Evolutionary conservation across 2,329 filamentous ascomycete genomes (phyloP).

Genomic region (Sordariomycetes sp.): DNA sequence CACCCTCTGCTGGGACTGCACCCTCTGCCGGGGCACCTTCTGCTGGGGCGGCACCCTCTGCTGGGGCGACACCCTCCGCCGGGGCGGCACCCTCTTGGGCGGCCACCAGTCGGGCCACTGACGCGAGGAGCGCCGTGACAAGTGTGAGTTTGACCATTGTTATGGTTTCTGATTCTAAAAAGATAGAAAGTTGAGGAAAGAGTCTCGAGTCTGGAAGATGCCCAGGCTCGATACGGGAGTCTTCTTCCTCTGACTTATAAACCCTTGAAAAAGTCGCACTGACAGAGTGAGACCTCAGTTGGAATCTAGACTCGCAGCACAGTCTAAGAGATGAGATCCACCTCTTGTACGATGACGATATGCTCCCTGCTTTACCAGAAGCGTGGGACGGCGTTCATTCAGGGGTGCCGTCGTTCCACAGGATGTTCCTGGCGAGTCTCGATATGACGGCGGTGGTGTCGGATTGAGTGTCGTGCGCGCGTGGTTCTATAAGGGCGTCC

Average conservation of each 20-base stretch:
- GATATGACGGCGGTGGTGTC: neutral
- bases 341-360: neutral
- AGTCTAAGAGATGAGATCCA: neutral
- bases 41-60: too few relatives aligned
- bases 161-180: neutral
- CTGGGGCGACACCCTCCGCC: neutral
- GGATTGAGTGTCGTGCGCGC: neutral
- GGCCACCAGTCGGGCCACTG: neutral
- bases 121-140: neutral
- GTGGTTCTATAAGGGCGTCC: neutral
- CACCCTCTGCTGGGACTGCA: too few relatives aligned
- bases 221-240: neutral
- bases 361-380: neutral
- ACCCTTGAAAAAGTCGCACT: neutral
- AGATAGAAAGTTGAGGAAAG: neutral
- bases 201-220: neutral
- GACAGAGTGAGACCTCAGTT: neutral
- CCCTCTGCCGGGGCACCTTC: too few relatives aligned
- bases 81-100: neutral
- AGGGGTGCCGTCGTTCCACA: neutral
- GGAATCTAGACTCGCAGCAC: neutral
- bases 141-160: neutral
- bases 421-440: neutral
- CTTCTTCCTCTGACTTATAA: neutral
- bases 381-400: neutral